Evolutionary conservation across 2,329 filamentous ascomycete genomes (phyloP).

Genomic region (Talaromyces sp.): DNA sequence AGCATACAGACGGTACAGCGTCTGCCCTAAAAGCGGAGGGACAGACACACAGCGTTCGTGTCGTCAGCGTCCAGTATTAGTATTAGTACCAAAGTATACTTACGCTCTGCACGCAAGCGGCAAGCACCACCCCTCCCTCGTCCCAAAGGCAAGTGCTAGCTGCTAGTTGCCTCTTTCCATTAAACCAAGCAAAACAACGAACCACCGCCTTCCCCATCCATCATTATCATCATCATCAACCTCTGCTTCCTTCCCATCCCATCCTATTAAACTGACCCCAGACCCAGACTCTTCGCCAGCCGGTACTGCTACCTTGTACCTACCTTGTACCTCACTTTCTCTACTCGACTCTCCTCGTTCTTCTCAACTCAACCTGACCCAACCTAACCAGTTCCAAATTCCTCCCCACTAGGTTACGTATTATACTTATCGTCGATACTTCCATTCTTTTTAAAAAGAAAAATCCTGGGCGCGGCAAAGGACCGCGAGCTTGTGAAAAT

Average conservation of each 20-base stretch:
- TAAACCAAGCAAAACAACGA: neutral
- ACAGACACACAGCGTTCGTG: slow-evolving; percentile 6
- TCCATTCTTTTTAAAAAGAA: neutral
- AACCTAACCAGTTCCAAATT: neutral
- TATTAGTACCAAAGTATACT: slow-evolving; percentile 5
- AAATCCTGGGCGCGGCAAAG: slow-evolving; percentile 4
- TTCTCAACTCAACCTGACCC: neutral
- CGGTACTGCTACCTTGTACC: slow-evolving; percentile 11
- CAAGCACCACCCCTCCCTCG: slow-evolving; percentile 5
- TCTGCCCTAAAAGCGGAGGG: slow-evolving; percentile 10
- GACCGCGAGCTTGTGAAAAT: slow-evolving; percentile 7
- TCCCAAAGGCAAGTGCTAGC: neutral
- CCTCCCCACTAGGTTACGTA: neutral
- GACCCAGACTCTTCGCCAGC: slow-evolving; percentile 7
- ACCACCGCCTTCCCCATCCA: neutral
- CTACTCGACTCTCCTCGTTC: neutral
- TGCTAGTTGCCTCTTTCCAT: neutral
- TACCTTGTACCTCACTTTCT: neutral
- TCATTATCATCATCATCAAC: neutral
- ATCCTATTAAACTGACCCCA: neutral
- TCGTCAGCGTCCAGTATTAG: too few relatives aligned
- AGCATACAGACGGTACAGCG: neutral
- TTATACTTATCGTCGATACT: neutral
- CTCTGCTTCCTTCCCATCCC: neutral
- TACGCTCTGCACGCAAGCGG: slow-evolving; percentile 9